Percentiles rank a stretch among this genome's conserved stretches.
phyloP scores from a whole-genome alignment of 108 stramenopile genomes.

The Cyclotella cryptica region DNA sequence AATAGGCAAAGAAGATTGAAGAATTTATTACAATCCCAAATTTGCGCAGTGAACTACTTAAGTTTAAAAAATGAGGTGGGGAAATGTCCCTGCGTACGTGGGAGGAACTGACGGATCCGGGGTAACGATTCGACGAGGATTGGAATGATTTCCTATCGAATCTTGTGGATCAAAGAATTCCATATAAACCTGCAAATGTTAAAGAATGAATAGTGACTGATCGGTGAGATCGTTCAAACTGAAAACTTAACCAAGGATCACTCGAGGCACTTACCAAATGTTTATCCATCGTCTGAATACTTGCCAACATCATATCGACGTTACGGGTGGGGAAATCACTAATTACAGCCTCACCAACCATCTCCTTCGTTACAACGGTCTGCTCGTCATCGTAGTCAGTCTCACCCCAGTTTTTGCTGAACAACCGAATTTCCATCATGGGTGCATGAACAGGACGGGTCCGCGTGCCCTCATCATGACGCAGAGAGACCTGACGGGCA shows the following conservation, averaged over 20 bases:
- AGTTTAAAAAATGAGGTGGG: too few relatives aligned
- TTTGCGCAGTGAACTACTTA: too few relatives aligned
- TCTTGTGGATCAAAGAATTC: background rate
- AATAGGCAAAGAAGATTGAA: too few relatives aligned
- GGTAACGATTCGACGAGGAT: too few relatives aligned
- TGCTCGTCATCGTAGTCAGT: constrained; percentile 5
- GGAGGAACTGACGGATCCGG: too few relatives aligned
- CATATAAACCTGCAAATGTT: background rate
- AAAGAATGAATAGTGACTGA: background rate
- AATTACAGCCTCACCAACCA: background rate
- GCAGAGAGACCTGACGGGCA: constrained; percentile 28
- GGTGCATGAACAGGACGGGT: constrained; percentile 25
- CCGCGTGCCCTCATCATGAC: constrained; percentile 15
- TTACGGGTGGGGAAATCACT: constrained; percentile 9
- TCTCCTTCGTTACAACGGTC: background rate
- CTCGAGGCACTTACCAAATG: background rate
- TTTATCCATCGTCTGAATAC: constrained; percentile 11
- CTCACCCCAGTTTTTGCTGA: constrained; percentile 11
- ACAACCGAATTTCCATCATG: constrained; percentile 24
- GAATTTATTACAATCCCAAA: too few relatives aligned
- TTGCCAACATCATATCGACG: constrained; percentile 19
- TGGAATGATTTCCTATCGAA: too few relatives aligned
- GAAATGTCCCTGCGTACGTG: too few relatives aligned
- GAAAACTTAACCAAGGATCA: background rate
- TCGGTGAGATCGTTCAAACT: background rate